Evolutionary conservation across 306 rosid species (phyloP).

Genomic region (Cicer pinnatifidum): DNA sequence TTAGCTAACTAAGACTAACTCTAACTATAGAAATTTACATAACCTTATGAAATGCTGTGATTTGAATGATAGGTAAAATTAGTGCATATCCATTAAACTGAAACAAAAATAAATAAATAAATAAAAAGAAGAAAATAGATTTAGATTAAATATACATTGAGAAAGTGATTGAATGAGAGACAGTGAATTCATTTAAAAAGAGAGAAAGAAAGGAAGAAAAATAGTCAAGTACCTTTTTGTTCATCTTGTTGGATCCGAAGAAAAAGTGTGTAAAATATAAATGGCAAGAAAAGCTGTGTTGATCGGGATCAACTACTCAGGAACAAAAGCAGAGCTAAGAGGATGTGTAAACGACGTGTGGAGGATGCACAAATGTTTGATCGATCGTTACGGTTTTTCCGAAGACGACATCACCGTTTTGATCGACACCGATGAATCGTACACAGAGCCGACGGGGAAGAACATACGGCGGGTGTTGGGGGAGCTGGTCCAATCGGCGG

Average conservation of each 20-base stretch:
- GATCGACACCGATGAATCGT: conserved; percentile 77
- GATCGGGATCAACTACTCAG: conserved; percentile 88
- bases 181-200: background rate
- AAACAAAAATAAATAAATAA: too few species aligned
- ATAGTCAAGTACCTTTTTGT: background rate
- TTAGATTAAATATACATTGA: too few species aligned
- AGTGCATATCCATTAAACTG: too few species aligned
- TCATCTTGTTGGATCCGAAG: background rate
- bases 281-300: conserved; percentile 82
- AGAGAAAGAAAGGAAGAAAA: background rate
- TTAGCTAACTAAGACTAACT: too few species aligned
- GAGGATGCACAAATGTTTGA: conserved; percentile 63
- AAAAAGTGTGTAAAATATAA: background rate
- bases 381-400: conserved; percentile 67
- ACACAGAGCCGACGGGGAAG: conserved; percentile 76
- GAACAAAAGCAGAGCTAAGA: conserved; percentile 80
- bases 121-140: too few species aligned
- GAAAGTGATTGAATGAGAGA: too few species aligned
- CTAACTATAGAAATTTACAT: too few species aligned
- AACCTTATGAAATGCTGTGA: too few species aligned
- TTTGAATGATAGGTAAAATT: too few species aligned
- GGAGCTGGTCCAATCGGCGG: conserved; percentile 60
- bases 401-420: conserved; percentile 70
- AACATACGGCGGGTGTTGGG: conserved; percentile 68
- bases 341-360: conserved; percentile 92